Evolutionary conservation across 441 rosid species (phyloP), one percentile per base, ranked within the genome.

Genomic region (Eutrema salsugineum): DNA sequence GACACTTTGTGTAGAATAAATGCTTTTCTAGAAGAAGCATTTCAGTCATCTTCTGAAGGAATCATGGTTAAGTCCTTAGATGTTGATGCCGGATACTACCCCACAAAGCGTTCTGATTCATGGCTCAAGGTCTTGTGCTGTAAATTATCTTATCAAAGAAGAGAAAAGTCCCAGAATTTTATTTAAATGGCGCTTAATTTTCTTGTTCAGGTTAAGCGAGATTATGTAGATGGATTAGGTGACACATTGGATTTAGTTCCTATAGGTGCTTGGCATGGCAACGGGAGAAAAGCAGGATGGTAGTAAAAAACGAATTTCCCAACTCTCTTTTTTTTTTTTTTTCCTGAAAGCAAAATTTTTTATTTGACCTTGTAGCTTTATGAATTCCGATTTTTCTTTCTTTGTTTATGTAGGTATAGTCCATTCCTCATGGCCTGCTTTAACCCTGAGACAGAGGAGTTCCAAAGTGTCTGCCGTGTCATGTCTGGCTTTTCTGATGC

Each of bases 281-380:
- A 93, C 55, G 97, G 97, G 49, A 86, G 96, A 78, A 93, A 93
- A 86, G 97, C 94, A 4, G 91, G 97, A 87, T 93, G 98, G 98
- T 93, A 84, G 30, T 56, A 5, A 19, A 19, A 38, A 30, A 15
- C 32, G 44, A 51, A n/a, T 12, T 40, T 42, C 1, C 9, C 6
- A 38, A 46, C 70, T 15, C 8, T 51, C 36, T 20, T 14, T 11
- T 14, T 60, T 53, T 51, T 28, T 20, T 14, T 11, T 14, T 60
- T 53, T 19, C 10, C 19, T 11, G 5, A 6, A 39, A 71, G 24
- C 5, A 20, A 22, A 48, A 7, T 49, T 6, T 73, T 24, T 56
- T 20, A 58, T 6, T 54, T 32, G 12, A 24, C 6, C 9, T 5
- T 49, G 59, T 59, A 49, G 14, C 68, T 39, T 48, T 50, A 12